phyloP scores from a whole-genome alignment of 176 grass and related monocot genomes.

The Oryza australiensis region DNA sequence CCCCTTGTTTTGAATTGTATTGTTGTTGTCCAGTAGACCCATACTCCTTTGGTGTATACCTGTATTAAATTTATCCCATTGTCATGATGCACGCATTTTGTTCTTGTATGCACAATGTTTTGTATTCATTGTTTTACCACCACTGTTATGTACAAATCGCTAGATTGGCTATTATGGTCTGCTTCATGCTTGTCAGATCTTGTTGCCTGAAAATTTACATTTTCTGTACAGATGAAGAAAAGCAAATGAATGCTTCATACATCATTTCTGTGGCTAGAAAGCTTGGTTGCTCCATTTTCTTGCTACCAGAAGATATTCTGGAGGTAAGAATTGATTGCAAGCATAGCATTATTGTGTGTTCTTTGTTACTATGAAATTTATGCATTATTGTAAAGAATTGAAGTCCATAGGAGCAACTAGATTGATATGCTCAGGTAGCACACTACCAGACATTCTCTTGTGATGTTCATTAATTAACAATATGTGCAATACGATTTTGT shows the following conservation, averaged over 20 bases:
- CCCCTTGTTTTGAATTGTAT: neutral
- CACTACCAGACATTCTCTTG: neutral
- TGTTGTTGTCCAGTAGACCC: too few species aligned
- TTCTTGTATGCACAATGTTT: constrained; percentile 10
- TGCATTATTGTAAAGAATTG: neutral
- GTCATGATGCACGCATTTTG: neutral
- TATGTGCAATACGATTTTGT: constrained; percentile 11
- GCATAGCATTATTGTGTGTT: neutral
- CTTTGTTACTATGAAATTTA: neutral
- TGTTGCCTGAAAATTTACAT: constrained; percentile 30
- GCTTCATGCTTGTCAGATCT: neutral
- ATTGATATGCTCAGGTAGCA: neutral
- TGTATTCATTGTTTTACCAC: constrained; percentile 1
- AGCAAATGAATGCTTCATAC: constrained; percentile 98
- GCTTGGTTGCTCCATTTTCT: constrained; percentile 96
- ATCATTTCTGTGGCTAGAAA: constrained; percentile 96
- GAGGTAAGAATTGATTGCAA: constrained; percentile 55
- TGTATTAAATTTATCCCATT: constrained; percentile 3
- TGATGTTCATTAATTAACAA: constrained; percentile 14
- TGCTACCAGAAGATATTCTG: constrained; percentile 93
- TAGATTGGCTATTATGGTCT: neutral
- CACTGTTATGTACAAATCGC: constrained; percentile 20
- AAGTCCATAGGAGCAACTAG: neutral
- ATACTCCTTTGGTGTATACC: neutral
- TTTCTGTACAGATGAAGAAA: constrained; percentile 73